Percentiles rank a stretch among this genome's conserved stretches.
phyloP scores from a whole-genome alignment of 257 asterid species.

The Nicotiana attenuata region DNA sequence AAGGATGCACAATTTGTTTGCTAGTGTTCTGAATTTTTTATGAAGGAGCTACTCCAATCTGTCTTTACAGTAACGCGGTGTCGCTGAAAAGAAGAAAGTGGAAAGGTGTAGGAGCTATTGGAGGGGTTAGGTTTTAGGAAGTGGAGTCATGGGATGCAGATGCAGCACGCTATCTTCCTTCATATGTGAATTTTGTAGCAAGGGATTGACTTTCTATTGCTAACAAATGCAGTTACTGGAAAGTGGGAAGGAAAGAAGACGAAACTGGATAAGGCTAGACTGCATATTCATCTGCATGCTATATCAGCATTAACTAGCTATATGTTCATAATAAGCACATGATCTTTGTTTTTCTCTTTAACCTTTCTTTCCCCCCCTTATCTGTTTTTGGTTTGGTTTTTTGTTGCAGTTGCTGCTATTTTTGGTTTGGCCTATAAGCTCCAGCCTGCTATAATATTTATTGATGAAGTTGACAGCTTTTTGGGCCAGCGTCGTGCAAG shows the following conservation, averaged over 20 bases:
- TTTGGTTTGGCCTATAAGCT: slow-evolving; percentile 89
- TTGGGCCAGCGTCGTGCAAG: slow-evolving; percentile 82
- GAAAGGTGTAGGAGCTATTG: background rate
- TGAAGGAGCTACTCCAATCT: background rate
- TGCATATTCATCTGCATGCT: background rate
- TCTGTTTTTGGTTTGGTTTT: slow-evolving; percentile 11
- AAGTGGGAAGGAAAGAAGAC: background rate
- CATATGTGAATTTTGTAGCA: background rate
- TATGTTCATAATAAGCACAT: background rate
- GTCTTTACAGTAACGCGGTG: background rate
- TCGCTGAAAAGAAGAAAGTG: background rate
- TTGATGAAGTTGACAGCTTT: slow-evolving; percentile 95
- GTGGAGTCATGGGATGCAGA: background rate
- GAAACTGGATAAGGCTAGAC: background rate
- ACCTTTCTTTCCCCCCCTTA: background rate
- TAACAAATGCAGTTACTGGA: background rate
- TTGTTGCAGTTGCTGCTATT: slow-evolving; percentile 74
- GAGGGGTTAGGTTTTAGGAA: background rate
- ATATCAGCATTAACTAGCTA: background rate
- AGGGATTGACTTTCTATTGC: background rate
- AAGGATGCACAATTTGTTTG: background rate
- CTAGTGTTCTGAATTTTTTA: background rate
- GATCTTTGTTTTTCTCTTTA: background rate
- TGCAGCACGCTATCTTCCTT: background rate
- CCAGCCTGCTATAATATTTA: slow-evolving; percentile 93